These are phyloP conservation scores for Penicillium sp. DNA, from an alignment of 2,329 filamentous ascomycete species.

Conservation along the genomic window DNA sequence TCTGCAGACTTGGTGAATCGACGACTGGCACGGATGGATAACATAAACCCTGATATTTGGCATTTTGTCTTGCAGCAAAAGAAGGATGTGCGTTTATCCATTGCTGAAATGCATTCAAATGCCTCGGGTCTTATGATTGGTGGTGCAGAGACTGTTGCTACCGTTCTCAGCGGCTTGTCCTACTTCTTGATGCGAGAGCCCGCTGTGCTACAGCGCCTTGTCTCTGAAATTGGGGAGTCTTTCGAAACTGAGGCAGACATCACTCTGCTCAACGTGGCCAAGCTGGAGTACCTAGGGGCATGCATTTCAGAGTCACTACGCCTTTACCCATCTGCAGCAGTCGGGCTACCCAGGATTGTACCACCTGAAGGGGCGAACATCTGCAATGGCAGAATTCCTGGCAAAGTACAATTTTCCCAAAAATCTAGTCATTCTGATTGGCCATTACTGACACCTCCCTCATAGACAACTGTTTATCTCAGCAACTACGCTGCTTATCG, in stretches of 20 bases:
- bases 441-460: too few species aligned
- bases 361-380: conserved; percentile 34
- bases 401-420: too few species aligned
- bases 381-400: too few species aligned
- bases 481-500: too few species aligned
- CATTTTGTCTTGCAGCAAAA: conserved; percentile 28
- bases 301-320: conserved; percentile 32
- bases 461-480: too few species aligned
- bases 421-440: too few species aligned
- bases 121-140: conserved; percentile 29
- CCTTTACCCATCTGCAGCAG: conserved; percentile 34
- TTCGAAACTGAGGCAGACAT: conserved; percentile 28
- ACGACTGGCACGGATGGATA: conserved; percentile 19
- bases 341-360: conserved; percentile 35
- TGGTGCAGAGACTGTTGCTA: conserved; percentile 32
- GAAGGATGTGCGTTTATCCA: conserved; percentile 19
- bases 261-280: conserved; percentile 14
- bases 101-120: conserved; percentile 27
- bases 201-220: conserved; percentile 23
- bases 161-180: conserved; percentile 24
- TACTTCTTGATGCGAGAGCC: conserved; percentile 30
- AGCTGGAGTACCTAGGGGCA: conserved; percentile 31
- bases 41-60: conserved; percentile 29
- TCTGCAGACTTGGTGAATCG: conserved; percentile 27
- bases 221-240: conserved; percentile 29